phyloP scores from a whole-genome alignment of 1,139 yeast genomes.

The Sugiyamaella pinicola region DNA sequence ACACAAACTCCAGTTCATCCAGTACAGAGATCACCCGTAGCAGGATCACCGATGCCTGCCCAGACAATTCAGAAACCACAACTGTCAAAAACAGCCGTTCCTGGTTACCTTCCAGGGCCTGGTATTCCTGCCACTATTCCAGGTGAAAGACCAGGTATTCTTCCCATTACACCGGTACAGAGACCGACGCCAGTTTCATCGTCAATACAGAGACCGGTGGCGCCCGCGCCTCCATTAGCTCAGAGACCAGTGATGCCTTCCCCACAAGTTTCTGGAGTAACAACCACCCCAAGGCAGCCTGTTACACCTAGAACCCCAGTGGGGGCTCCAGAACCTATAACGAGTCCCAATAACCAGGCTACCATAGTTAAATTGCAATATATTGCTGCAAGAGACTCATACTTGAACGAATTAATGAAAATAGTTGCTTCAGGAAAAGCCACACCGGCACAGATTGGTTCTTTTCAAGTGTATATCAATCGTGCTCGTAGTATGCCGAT shows the following conservation, averaged over 20 bases:
- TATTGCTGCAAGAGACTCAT: slow-evolving; percentile 72
- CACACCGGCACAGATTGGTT: slow-evolving; percentile 64
- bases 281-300: slow-evolving; percentile 12
- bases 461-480: slow-evolving; percentile 75
- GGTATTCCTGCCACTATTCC: background rate
- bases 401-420: slow-evolving; percentile 71
- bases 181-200: slow-evolving; percentile 7
- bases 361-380: slow-evolving; percentile 83
- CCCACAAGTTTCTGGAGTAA: background rate
- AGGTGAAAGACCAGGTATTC: too few species aligned
- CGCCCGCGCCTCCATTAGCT: slow-evolving; percentile 19
- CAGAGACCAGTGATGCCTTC: slow-evolving; percentile 12
- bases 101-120: background rate
- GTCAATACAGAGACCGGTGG: background rate
- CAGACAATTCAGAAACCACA: background rate
- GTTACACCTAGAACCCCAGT: slow-evolving; percentile 1
- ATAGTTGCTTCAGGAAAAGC: slow-evolving; percentile 84
- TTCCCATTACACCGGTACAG: background rate
- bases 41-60: too few species aligned
- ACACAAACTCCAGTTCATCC: too few species aligned
- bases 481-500: slow-evolving; percentile 66
- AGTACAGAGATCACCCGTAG: too few species aligned
- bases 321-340: slow-evolving; percentile 24
- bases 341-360: slow-evolving; percentile 57
- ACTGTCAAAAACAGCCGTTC: too few species aligned